phyloP scores from a whole-genome alignment of 495 filamentous ascomycete genomes.

The Lichina pygmaea region DNA sequence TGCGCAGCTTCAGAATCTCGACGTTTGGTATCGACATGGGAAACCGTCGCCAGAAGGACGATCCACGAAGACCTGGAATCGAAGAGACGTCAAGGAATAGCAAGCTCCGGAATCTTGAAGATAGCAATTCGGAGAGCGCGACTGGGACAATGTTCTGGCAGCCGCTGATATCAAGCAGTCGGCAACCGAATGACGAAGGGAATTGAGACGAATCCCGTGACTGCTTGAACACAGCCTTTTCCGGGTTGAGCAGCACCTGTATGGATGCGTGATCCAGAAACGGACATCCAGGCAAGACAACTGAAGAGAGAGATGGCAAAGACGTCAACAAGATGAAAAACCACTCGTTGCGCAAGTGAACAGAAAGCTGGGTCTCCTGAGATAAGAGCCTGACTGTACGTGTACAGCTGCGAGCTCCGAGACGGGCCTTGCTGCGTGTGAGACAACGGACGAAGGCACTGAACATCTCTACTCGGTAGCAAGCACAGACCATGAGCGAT shows the following conservation, averaged over 20 bases:
- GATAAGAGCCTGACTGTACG: no score
- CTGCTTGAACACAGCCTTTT: neutral
- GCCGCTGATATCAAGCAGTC: neutral
- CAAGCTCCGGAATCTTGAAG: neutral
- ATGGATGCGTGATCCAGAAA: neutral
- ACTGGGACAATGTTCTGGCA: neutral
- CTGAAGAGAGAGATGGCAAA: neutral
- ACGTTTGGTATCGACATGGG: slow-evolving; percentile 17
- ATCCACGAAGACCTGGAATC: slow-evolving; percentile 8
- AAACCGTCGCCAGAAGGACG: slow-evolving; percentile 16
- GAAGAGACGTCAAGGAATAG: neutral
- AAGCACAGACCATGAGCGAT: no score
- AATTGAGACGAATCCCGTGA: neutral
- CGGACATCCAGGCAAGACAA: neutral
- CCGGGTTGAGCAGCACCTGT: neutral
- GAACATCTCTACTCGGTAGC: no score
- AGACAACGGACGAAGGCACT: no score
- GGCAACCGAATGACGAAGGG: neutral
- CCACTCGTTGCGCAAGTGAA: no score
- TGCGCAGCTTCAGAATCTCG: slow-evolving; percentile 30
- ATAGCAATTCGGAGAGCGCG: neutral
- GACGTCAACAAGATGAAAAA: no score
- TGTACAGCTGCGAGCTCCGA: no score
- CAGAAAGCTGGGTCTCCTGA: no score
- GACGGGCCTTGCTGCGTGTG: no score